Base-by-base conservation (phyloP, 768 basidiomycete genomes). In the Amanita jacksonii region DNA sequence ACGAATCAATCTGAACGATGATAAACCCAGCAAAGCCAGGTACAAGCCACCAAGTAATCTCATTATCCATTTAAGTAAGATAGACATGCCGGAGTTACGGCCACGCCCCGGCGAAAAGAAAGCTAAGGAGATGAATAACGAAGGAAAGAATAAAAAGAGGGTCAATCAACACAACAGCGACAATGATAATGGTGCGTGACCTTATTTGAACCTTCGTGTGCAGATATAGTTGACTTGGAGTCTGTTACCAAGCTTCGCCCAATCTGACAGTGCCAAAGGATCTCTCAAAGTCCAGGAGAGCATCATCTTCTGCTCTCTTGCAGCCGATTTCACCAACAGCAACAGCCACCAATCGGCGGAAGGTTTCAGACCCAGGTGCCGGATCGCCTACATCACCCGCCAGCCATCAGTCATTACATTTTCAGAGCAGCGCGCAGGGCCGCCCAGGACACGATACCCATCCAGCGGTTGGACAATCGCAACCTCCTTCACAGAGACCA, bases 81-180 rank as follows among this genome's bases (percentile, higher is more conserved):
- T 91, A 38, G 68, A 80, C 10, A 89, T 91, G 77, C 87, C 86
- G 0, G 87, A 91, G 56, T 71, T 91, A 12, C 73, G 74, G 52
- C 54, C 66, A 12, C 53, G 23, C 12, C 46, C 43, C 3, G 49
- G 50, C 30, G 53, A 59, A n/a, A 57, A 62, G 42, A 66, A 64
- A 51, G 40, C 46, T 53, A 12, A 66, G 63, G 52, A 66, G 62
- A 60, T 67, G 63, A 53, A 67, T 67, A 13, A 64, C 66, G 20
- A 65, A 62, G 60, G 65, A 59, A 68, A 68, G 59, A 56, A 63
- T 64, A 53, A 57, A 54, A 43, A 36, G 20, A 22, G 10, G 16
- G 25, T 12, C 22, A 27, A 13, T 13, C 13, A 32, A 8, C 48
- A 52, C 43, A 34, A 44, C 39, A 39, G 48, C 39, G 49, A 15